Evolutionary conservation across 352 stramenopile genomes (phyloP), one percentile per base, ranked within the genome.

Genomic region (Peronosclerospora sorghi): DNA sequence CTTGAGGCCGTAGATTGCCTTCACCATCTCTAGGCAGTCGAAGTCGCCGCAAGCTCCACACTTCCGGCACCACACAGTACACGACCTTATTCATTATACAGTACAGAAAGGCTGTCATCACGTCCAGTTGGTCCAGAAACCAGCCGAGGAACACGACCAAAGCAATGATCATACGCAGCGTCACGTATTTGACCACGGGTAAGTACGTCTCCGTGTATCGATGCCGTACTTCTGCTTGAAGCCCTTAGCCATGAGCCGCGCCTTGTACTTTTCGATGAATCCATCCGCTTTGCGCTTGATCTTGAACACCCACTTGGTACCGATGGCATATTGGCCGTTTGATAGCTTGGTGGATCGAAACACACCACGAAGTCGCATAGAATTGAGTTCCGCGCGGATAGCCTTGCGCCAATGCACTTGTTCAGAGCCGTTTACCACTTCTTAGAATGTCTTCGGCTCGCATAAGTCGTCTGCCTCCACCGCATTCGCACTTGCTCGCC

Each of bases 291-390:
- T 64, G 10, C 40, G 47, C 41, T 64, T 67, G 34, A 64, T 64
- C 37, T 65, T 65, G 52, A 73, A 69, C 0, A 68, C 48, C 47
- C 50, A 73, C 38, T 66, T 62, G n/a, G 35, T 54, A 4, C 41
- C 35, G 5, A 62, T 45, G 10, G 48, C 24, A 2, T 21, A 38
- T 27, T 54, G 38, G 13, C 23, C 37, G 7, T 19, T 48, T 0
- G 32, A 32, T 4, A 56, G 29, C 20, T 54, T 51, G 1, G 32
- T 27, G 9, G 35, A 35, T 19, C 26, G 41, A 44, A 53, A 51
- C 2, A 57, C 42, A 32, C 34, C 47, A 19, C 47, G 47, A n/a
- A 51, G 42, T 32, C 23, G 26, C 42, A 57, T 53, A 19, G 32
- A 54, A 4, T 48, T 47, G 6, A 53, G 32, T 18, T 53, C 38